These are phyloP conservation scores for Penicillium capsulatum DNA, from an alignment of 2,329 filamentous ascomycete genomes.

Conservation along the genomic window DNA sequence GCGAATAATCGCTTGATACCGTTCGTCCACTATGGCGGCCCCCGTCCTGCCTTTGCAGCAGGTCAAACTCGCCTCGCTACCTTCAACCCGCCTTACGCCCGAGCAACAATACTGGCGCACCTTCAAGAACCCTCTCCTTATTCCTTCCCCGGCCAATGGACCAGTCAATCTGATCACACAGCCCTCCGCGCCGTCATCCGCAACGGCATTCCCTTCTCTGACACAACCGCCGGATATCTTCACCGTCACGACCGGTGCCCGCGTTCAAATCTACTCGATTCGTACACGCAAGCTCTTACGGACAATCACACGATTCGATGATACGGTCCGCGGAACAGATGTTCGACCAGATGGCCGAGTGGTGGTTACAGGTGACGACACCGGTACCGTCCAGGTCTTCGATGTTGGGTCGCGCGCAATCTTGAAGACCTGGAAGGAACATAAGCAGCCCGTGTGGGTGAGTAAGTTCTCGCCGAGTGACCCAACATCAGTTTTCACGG, in stretches of 20 bases:
- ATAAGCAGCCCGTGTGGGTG: constrained; percentile 90
- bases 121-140: constrained; percentile 85
- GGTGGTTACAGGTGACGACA: constrained; percentile 85
- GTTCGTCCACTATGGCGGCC: constrained; percentile 64
- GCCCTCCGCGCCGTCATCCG: constrained; percentile 49
- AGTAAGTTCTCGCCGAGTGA: constrained; percentile 89
- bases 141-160: constrained; percentile 85
- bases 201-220: constrained; percentile 41
- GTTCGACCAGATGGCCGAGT: constrained; percentile 85
- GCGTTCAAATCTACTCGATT: constrained; percentile 89
- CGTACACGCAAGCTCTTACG: constrained; percentile 88
- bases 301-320: constrained; percentile 89
- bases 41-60: constrained; percentile 75
- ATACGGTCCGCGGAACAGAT: constrained; percentile 84
- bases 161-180: constrained; percentile 87
- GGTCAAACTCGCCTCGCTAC: constrained; percentile 77
- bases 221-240: constrained; percentile 58
- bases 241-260: constrained; percentile 88
- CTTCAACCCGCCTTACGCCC: constrained; percentile 70
- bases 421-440: constrained; percentile 88
- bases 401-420: constrained; percentile 87
- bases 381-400: constrained; percentile 89
- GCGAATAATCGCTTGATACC: too few species aligned
- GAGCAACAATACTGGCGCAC: constrained; percentile 96
- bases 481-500: constrained; percentile 79